A percentile compares a stretch with the other conserved stretches of the same genome.
Conservation (phyloP, 1,139 yeast genomes). For the Hyphopichia fennica region DNA sequence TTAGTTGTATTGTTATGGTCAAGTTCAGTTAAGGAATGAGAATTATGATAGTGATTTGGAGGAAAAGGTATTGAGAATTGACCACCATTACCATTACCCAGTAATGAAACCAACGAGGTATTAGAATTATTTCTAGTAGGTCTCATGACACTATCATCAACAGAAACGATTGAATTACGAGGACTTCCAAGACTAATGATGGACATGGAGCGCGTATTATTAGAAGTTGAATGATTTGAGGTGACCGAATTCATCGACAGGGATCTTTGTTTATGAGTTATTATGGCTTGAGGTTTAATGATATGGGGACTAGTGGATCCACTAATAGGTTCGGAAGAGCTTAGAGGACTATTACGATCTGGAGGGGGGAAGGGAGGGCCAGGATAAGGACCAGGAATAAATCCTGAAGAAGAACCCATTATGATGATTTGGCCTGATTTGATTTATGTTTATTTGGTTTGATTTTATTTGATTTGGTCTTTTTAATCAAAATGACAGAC, state of each 20-base stretch:
- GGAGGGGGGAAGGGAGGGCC: neutral
- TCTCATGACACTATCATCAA: constrained; percentile 32
- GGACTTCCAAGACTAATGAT: constrained; percentile 43
- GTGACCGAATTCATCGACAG: constrained; percentile 35
- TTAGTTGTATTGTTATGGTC: constrained; percentile 1
- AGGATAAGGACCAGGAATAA: neutral
- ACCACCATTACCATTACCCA: too few species aligned
- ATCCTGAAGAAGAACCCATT: neutral
- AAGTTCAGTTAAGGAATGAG: too few species aligned
- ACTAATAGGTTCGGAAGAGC: constrained; percentile 15
- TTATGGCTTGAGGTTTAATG: constrained; percentile 15
- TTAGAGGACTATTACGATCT: constrained; percentile 17
- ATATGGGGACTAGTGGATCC: constrained; percentile 25
- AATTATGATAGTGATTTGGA: too few species aligned
- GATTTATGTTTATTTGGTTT: too few species aligned
- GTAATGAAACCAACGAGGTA: constrained; percentile 26
- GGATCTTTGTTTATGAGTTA: constrained; percentile 28
- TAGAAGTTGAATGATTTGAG: constrained; percentile 25
- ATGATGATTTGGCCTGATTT: neutral
- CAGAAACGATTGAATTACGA: constrained; percentile 42
- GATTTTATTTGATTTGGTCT: too few species aligned
- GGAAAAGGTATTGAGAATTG: neutral
- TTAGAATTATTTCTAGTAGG: constrained; percentile 36
- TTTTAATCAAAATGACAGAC: too few species aligned
- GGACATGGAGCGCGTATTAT: constrained; percentile 32